Conservation (phyloP, 306 rosid genomes). For the Quercus aquifolioides region DNA sequence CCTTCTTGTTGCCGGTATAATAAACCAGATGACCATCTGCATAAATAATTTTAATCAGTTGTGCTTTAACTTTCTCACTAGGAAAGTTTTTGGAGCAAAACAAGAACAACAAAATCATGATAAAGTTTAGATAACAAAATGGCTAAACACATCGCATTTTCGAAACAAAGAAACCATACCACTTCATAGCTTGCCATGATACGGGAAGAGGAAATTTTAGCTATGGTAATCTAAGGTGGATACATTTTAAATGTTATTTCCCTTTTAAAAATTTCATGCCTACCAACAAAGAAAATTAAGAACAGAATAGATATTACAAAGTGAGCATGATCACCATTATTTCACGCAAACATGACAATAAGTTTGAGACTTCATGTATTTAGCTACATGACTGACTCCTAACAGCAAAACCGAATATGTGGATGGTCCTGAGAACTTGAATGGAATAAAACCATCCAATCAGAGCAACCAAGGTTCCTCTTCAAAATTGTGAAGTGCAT, state of each 20-base stretch:
- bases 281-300: background rate
- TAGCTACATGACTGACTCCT: too few species aligned
- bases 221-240: background rate
- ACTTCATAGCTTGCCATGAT: background rate
- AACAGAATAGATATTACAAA: background rate
- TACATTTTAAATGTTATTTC: background rate
- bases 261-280: background rate
- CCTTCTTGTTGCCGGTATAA: slow-evolving; percentile 83
- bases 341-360: too few species aligned
- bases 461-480: too few species aligned
- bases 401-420: too few species aligned
- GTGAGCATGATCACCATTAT: too few species aligned
- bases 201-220: background rate
- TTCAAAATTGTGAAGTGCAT: too few species aligned
- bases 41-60: slow-evolving; percentile 30
- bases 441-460: too few species aligned
- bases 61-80: slow-evolving; percentile 7
- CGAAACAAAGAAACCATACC: background rate
- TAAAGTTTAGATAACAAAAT: slow-evolving; percentile 8
- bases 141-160: background rate
- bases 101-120: background rate
- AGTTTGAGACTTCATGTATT: too few species aligned
- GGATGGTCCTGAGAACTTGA: too few species aligned
- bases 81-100: slow-evolving; percentile 15
- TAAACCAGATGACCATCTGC: slow-evolving; percentile 94